A percentile compares a stretch with the other conserved stretches of the same genome.
Conservation (phyloP, 805 yeast genomes). For the Brettanomyces anomalus region DNA sequence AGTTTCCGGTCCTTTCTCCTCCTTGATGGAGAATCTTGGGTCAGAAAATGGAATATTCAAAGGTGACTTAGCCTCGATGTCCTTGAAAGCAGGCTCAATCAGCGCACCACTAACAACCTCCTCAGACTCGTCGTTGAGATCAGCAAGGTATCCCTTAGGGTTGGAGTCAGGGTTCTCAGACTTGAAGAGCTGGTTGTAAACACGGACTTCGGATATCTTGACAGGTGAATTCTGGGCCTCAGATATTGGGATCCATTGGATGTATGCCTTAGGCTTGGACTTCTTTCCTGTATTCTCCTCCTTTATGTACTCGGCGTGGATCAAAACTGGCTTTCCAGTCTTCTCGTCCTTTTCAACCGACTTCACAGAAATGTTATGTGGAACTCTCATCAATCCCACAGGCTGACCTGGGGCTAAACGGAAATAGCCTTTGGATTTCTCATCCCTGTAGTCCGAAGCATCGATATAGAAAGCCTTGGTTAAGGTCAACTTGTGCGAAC, state of each 20-base stretch:
- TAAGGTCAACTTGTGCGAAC: conserved; percentile 68
- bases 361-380: conserved; percentile 67
- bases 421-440: conserved; percentile 65
- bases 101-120: conserved; percentile 54
- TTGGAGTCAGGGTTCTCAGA: conserved; percentile 85
- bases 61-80: conserved; percentile 64
- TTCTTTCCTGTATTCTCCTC: conserved; percentile 47
- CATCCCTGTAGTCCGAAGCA: conserved; percentile 75
- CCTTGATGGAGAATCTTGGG: conserved; percentile 62
- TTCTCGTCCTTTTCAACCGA: conserved; percentile 48
- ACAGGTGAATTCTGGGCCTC: conserved; percentile 55
- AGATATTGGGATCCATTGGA: conserved; percentile 90
- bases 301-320: conserved; percentile 74
- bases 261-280: conserved; percentile 80
- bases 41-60: conserved; percentile 53
- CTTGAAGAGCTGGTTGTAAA: conserved; percentile 79
- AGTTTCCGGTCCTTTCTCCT: conserved; percentile 64
- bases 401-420: conserved; percentile 91
- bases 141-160: conserved; percentile 83
- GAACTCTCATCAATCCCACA: conserved; percentile 90
- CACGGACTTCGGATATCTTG: conserved; percentile 64
- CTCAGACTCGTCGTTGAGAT: conserved; percentile 75
- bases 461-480: conserved; percentile 77
- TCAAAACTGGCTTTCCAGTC: conserved; percentile 54
- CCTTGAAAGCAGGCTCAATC: conserved; percentile 69